Conservation (phyloP, 2,329 filamentous ascomycete species). For the Xylaria arbuscula region DNA sequence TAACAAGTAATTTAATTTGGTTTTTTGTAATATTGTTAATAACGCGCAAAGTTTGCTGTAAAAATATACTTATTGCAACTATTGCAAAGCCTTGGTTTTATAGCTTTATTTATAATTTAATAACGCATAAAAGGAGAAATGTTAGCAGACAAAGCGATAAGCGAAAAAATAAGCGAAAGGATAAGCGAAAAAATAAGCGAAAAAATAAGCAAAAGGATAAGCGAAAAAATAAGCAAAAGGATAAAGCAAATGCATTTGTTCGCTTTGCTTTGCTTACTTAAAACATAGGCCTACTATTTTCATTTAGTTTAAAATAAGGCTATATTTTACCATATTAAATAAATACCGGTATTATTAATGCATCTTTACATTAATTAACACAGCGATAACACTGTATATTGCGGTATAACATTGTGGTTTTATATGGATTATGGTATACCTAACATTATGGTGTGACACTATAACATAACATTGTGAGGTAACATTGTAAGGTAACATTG, state of each 20-base stretch:
- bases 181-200: not conserved
- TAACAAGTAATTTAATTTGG: not conserved
- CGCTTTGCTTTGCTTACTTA: not conserved
- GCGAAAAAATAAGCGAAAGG: not conserved
- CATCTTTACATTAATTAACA: no score
- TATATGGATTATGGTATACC: no score
- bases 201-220: not conserved
- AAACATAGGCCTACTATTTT: not conserved
- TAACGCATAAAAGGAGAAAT: not conserved
- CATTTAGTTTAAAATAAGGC: no score
- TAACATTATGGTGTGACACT: no score
- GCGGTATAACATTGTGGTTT: no score
- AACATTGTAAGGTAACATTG: not conserved
- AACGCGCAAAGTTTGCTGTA: not conserved
- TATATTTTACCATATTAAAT: no score
- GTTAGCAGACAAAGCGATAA: not conserved
- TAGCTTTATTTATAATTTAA: not conserved
- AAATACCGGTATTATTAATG: no score
- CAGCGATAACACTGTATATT: no score
- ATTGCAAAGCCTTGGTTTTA: not conserved
- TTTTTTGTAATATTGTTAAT: not conserved
- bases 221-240: not conserved
- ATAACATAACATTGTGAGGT: not conserved
- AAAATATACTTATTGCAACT: not conserved
- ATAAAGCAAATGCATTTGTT: not conserved